phyloP scores from a whole-genome alignment of 805 yeast species.

The Saccharomycopsis microspora region DNA sequence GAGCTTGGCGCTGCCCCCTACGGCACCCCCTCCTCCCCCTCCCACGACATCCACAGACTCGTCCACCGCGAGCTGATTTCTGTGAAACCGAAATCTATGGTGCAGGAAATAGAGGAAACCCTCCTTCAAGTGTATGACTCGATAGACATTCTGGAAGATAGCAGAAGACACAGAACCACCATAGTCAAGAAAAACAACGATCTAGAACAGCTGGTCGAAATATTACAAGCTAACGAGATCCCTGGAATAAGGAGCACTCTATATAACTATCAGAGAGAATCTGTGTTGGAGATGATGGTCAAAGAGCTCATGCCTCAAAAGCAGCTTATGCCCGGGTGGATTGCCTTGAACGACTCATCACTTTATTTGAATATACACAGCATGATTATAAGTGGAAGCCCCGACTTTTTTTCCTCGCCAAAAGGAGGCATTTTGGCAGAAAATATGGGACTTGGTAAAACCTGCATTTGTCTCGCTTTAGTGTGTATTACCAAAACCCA shows the following conservation, averaged over 20 bases:
- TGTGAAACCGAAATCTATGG: slow-evolving; percentile 7
- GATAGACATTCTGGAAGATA: slow-evolving; percentile 14
- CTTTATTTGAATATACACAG: slow-evolving; percentile 28
- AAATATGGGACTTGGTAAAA: slow-evolving; percentile 80
- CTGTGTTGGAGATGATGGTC: slow-evolving; percentile 48
- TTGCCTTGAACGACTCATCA: neutral
- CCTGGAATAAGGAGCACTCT: slow-evolving; percentile 39
- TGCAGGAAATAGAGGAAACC: neutral
- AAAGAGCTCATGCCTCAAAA: slow-evolving; percentile 31
- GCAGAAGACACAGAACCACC: slow-evolving; percentile 6
- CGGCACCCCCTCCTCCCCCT: slow-evolving; percentile 5
- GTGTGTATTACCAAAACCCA: slow-evolving; percentile 46
- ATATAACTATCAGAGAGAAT: slow-evolving; percentile 49
- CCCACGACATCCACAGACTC: slow-evolving; percentile 28
- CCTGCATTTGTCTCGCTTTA: slow-evolving; percentile 57
- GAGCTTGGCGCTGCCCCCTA: slow-evolving; percentile 16
- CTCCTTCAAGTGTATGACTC: slow-evolving; percentile 9
- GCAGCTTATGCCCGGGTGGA: slow-evolving; percentile 25
- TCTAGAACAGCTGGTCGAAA: slow-evolving; percentile 16
- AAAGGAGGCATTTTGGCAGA: slow-evolving; percentile 69
- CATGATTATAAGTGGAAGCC: slow-evolving; percentile 23
- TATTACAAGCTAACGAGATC: slow-evolving; percentile 23
- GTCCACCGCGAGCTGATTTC: slow-evolving; percentile 10
- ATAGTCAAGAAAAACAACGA: slow-evolving; percentile 14
- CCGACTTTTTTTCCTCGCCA: slow-evolving; percentile 36